Evolutionary conservation across 345 rosid genomes (phyloP).

Genomic region (Excoecaria cochinchinensis): DNA sequence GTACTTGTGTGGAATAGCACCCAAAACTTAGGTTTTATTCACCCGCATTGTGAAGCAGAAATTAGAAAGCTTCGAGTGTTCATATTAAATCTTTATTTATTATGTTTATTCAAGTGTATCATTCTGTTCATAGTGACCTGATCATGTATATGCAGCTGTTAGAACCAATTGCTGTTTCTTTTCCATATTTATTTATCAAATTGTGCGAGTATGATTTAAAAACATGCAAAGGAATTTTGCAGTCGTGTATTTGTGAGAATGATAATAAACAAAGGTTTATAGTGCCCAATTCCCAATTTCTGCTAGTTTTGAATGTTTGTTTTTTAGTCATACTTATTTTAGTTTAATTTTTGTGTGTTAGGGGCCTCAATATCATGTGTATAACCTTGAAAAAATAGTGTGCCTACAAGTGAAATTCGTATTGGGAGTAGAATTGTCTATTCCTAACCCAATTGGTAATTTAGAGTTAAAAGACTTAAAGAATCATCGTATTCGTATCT

Average conservation of each 20-base stretch:
- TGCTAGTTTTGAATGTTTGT: too few relatives aligned
- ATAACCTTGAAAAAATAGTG: too few relatives aligned
- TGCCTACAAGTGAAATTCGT: too few relatives aligned
- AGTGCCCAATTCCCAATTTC: background rate
- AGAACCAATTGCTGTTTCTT: background rate
- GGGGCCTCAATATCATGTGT: too few relatives aligned
- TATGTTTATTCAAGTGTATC: background rate
- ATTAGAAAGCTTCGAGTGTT: conserved; percentile 3
- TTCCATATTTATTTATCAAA: conserved; percentile 1
- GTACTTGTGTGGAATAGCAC: background rate
- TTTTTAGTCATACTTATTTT: too few relatives aligned
- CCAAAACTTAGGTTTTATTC: background rate
- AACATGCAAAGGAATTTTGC: conserved; percentile 6
- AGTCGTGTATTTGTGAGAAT: background rate
- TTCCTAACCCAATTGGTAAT: too few relatives aligned
- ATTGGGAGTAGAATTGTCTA: too few relatives aligned
- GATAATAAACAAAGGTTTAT: background rate
- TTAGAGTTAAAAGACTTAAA: too few relatives aligned
- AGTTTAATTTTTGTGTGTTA: too few relatives aligned
- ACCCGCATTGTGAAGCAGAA: background rate
- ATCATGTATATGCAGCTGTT: conserved; percentile 16
- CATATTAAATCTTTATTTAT: background rate
- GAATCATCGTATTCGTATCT: too few relatives aligned
- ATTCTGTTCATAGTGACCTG: conserved; percentile 14
- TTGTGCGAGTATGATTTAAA: background rate